Evolutionary conservation across 1,139 yeast genomes (phyloP).

Genomic region (Debaryomycetaceae sp.): DNA sequence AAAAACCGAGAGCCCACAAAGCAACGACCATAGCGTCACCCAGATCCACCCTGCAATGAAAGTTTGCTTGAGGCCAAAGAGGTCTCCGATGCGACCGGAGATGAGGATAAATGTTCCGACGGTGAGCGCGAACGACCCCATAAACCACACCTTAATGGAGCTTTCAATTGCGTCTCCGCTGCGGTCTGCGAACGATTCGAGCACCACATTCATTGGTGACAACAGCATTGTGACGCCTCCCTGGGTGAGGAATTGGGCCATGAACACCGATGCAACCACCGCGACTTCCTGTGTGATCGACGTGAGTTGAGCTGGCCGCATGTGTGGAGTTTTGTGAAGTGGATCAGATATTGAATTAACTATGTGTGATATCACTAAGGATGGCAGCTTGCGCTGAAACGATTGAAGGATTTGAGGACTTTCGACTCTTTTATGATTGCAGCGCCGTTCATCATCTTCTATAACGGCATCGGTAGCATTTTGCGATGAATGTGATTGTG

Average conservation of each 20-base stretch:
- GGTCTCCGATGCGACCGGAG: slow-evolving; percentile 51
- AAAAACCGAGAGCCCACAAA: slow-evolving; percentile 47
- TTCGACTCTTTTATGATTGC: too few species aligned
- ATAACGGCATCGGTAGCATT: too few species aligned
- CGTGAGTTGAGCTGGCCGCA: slow-evolving; percentile 11
- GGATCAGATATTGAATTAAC: too few species aligned
- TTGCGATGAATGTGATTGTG: too few species aligned
- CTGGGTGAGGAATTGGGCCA: slow-evolving; percentile 39
- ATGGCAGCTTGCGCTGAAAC: too few species aligned
- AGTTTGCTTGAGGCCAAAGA: slow-evolving; percentile 44
- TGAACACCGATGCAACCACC: slow-evolving; percentile 27
- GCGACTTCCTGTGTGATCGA: slow-evolving; percentile 24
- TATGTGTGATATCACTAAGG: too few species aligned
- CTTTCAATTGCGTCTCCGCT: slow-evolving; percentile 12
- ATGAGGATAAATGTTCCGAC: slow-evolving; percentile 52
- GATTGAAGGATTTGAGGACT: too few species aligned
- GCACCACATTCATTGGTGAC: slow-evolving; percentile 35
- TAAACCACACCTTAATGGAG: slow-evolving; percentile 46
- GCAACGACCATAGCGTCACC: slow-evolving; percentile 39
- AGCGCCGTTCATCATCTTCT: too few species aligned
- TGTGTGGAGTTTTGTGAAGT: slow-evolving; percentile 5
- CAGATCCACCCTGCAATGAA: slow-evolving; percentile 43
- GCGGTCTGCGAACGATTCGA: slow-evolving; percentile 22
- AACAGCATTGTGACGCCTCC: slow-evolving; percentile 38
- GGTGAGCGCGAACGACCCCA: slow-evolving; percentile 54